Evolutionary conservation across 345 rosid species (phyloP).

Genomic region (Gynandropsis gynandra): DNA sequence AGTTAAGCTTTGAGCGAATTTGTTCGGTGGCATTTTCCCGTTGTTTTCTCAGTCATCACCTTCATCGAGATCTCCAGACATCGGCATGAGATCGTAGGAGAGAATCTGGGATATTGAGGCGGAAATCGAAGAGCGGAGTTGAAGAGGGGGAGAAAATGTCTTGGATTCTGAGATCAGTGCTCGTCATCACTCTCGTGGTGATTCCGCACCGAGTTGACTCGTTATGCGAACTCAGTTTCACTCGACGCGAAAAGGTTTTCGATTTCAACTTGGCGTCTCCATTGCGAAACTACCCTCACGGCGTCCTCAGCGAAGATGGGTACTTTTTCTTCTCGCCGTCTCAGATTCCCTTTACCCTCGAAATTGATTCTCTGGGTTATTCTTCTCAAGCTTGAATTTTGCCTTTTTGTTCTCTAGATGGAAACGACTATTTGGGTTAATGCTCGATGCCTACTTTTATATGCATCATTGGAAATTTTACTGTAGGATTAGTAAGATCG

Average conservation of each 20-base stretch:
- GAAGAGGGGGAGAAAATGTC: slow-evolving; percentile 15
- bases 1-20: not conserved
- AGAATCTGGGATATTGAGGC: not conserved
- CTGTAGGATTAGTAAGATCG: not conserved
- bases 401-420: not conserved
- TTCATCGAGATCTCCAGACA: slow-evolving; percentile 18
- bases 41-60: slow-evolving; percentile 1
- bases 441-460: not conserved
- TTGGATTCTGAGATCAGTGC: slow-evolving; percentile 24
- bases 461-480: not conserved
- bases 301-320: slow-evolving; percentile 98
- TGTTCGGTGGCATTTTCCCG: slow-evolving; percentile 14
- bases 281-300: slow-evolving; percentile 62
- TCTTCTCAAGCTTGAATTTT: not conserved
- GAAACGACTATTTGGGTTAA: not conserved
- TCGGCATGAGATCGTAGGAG: slow-evolving; percentile 8
- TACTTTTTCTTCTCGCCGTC: slow-evolving; percentile 25
- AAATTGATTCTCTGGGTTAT: slow-evolving; percentile 23
- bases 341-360: slow-evolving; percentile 16
- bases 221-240: slow-evolving; percentile 57
- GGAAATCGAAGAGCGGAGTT: not conserved
- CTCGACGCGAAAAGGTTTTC: slow-evolving; percentile 41
- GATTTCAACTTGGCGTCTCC: slow-evolving; percentile 71
- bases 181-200: slow-evolving; percentile 26
- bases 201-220: slow-evolving; percentile 32